Base-by-base conservation (phyloP, 2,329 filamentous ascomycete genomes). In the Colletotrichum salicis region DNA sequence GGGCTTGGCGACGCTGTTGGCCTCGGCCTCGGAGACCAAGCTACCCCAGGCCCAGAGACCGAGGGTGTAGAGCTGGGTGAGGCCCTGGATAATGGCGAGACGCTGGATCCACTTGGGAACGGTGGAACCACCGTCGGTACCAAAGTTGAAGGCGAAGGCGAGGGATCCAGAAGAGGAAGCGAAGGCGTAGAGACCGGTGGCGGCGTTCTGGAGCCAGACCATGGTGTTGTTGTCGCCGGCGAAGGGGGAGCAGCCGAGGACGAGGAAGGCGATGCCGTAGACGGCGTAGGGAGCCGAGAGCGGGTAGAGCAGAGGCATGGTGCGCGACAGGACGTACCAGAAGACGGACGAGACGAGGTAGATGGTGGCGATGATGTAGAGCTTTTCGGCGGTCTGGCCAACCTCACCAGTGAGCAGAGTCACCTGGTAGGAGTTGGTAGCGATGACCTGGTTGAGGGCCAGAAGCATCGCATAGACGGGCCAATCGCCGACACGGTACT, bases 101-200 rank as follows among this genome's bases (percentile, higher is more conserved):
- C 91, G 87, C 81, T 90, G 91, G 29, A 90, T 89, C 90, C 90
- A 92, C 45, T 88, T 85, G 77, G 88, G 89, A 51, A 91, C 86
- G 11, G 90, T 88, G 2, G 87, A 86, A 61, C 89, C 89, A 52
- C 87, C 88, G 82, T 91, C 89, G 74, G 88, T 88, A 67, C 90
- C 90, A 75, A 92, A 92, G 79, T 92, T 92, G 64, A 92, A 85
- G 3, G 90, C 87, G 76, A 93, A 93, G 82, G 89, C 91, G 67
- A 93, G 84, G 0, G 88, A 89, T 6, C 91, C 91, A 51, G 87
- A 89, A 10, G 89, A 86, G 3, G 90, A 91, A 3, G 90, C 91
- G 5, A 87, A 83, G 2, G 90, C 88, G 77, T 93, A 93, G 31
- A 90, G 76, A 4, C 84, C 90, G 2, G 89, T 90, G 8, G 88